A percentile compares a stretch with the other conserved stretches of the same genome.
phyloP scores from a whole-genome alignment of 2,329 filamentous ascomycete species.

The Nigrospora osmanthi region DNA sequence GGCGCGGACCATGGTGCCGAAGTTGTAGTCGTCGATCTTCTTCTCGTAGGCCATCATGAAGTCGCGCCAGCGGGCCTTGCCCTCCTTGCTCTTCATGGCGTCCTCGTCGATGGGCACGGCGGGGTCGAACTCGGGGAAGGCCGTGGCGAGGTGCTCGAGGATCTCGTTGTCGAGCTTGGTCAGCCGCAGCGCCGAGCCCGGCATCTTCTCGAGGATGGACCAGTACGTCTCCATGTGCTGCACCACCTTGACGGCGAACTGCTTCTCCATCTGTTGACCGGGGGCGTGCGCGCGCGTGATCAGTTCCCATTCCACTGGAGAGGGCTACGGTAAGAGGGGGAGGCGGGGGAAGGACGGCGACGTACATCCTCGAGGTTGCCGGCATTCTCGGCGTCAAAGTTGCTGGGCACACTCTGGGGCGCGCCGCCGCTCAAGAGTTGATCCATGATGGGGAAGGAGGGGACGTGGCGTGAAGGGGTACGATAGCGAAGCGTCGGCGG shows the following conservation, averaged over 20 bases:
- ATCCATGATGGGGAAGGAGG: background rate
- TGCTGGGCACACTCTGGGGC: constrained; percentile 33
- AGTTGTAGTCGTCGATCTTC: constrained; percentile 95
- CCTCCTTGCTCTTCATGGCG: constrained; percentile 92
- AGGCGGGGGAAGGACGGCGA: background rate
- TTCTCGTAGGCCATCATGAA: constrained; percentile 95
- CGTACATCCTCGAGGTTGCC: constrained; percentile 50
- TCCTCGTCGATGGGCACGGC: constrained; percentile 77
- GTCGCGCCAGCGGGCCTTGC: constrained; percentile 90
- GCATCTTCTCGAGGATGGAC: constrained; percentile 85
- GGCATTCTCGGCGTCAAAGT: constrained; percentile 52
- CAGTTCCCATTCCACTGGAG: constrained; percentile 8
- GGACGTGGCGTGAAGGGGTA: no score
- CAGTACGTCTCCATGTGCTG: constrained; percentile 98
- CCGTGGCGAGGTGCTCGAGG: constrained; percentile 74
- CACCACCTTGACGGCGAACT: constrained; percentile 96
- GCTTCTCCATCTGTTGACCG: constrained; percentile 84
- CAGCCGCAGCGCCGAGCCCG: constrained; percentile 79
- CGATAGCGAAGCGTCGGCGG: no score
- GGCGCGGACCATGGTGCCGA: constrained; percentile 84
- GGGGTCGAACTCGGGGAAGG: constrained; percentile 91
- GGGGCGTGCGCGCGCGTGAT: constrained; percentile 1
- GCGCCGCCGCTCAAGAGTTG: background rate
- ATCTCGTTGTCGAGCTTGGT: constrained; percentile 96
- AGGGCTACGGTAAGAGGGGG: no score